Evolutionary conservation across 495 filamentous ascomycete species (phyloP).

Genomic region (Pyrenopolyporus hunteri): DNA sequence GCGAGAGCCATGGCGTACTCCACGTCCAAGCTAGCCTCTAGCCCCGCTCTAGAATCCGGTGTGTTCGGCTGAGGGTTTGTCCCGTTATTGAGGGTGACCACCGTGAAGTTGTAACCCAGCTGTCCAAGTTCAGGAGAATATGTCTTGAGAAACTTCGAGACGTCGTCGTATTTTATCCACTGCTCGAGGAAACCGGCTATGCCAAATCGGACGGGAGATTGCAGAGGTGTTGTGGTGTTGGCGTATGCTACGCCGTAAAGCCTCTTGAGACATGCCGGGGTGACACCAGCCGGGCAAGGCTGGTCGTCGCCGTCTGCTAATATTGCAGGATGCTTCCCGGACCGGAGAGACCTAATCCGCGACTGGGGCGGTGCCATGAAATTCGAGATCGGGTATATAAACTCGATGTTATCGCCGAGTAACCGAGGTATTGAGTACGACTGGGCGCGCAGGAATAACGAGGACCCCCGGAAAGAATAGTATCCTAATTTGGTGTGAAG

Average conservation of each 20-base stretch:
- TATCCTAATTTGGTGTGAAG: constrained; percentile 46
- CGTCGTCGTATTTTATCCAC: constrained; percentile 65
- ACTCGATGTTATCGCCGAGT: constrained; percentile 49
- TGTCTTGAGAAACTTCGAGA: constrained; percentile 56
- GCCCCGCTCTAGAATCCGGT: constrained; percentile 42
- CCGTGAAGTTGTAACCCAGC: constrained; percentile 63
- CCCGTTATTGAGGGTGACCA: constrained; percentile 65
- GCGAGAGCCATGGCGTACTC: constrained; percentile 70
- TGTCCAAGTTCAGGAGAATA: constrained; percentile 57
- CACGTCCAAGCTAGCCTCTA: constrained; percentile 75
- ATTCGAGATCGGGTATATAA: constrained; percentile 50
- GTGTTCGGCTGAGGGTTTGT: constrained; percentile 54
- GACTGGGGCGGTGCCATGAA: constrained; percentile 45
- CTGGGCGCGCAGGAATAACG: constrained; percentile 41
- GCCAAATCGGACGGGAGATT: constrained; percentile 54
- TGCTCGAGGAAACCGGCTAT: constrained; percentile 75
- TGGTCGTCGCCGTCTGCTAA: constrained; percentile 14
- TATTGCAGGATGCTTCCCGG: constrained; percentile 8
- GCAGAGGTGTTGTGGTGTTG: constrained; percentile 16
- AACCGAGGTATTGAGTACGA: constrained; percentile 56
- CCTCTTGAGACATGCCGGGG: constrained; percentile 46
- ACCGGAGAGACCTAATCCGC: neutral
- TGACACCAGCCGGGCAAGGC: constrained; percentile 41
- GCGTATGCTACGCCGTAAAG: constrained; percentile 52
- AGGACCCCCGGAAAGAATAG: constrained; percentile 42